Evolutionary conservation across 1,139 yeast species (phyloP).

Genomic region (Candida buenavistaensis): DNA sequence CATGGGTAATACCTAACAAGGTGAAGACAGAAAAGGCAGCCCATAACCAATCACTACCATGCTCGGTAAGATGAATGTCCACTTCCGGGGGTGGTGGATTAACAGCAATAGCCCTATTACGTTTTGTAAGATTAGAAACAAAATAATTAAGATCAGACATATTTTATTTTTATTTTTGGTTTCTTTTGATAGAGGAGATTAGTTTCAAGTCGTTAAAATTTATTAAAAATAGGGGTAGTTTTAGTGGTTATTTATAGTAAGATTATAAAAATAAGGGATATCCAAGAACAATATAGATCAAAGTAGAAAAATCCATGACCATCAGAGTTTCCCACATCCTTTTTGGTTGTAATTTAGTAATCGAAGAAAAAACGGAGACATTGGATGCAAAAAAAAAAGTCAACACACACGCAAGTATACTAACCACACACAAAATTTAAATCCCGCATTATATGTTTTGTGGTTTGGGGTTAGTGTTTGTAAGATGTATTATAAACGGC

Average conservation of each 20-base stretch:
- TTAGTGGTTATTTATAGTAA: constrained; percentile 9
- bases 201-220: too few relatives aligned
- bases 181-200: too few relatives aligned
- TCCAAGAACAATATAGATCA: background rate
- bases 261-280: constrained; percentile 1
- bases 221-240: constrained; percentile 8
- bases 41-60: constrained; percentile 75
- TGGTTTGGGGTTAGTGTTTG: too few relatives aligned
- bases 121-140: constrained; percentile 12
- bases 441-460: too few relatives aligned
- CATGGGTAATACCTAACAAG: constrained; percentile 41
- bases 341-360: background rate
- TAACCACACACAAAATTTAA: constrained; percentile 2
- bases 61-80: constrained; percentile 54
- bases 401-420: background rate
- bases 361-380: constrained; percentile 2
- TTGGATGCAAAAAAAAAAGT: constrained; percentile 6
- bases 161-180: background rate
- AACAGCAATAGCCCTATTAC: constrained; percentile 49
- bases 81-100: constrained; percentile 44
- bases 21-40: constrained; percentile 57
- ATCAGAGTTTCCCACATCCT: background rate
- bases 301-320: background rate
- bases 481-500: too few relatives aligned
- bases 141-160: constrained; percentile 1